Conservation (phyloP, 305 asterid species). For the Stenogyne calaminthoides region DNA sequence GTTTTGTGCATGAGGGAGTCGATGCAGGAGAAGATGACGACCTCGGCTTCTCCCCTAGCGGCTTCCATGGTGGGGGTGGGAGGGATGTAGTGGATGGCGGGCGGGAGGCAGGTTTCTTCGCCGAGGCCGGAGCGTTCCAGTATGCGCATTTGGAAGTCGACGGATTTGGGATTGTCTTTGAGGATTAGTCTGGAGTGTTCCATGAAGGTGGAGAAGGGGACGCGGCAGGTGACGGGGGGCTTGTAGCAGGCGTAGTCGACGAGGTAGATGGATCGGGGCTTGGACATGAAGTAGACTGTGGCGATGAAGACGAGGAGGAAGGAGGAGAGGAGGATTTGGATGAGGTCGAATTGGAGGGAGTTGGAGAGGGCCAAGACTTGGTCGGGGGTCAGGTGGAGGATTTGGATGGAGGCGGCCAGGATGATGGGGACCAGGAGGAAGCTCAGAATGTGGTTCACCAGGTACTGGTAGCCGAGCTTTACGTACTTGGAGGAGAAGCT, state of each 20-base stretch:
- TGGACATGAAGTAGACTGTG: conserved; percentile 50
- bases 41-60: conserved; percentile 47
- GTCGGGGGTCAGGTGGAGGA: conserved; percentile 34
- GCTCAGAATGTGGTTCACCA: conserved; percentile 48
- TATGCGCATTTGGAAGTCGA: conserved; percentile 57
- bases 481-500: conserved; percentile 38
- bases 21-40: conserved; percentile 45
- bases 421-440: conserved; percentile 37
- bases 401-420: neutral
- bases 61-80: conserved; percentile 52
- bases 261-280: conserved; percentile 48
- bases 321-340: conserved; percentile 34
- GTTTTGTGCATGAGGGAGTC: conserved; percentile 42
- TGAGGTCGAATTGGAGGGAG: conserved; percentile 28
- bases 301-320: conserved; percentile 34
- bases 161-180: conserved; percentile 48
- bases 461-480: conserved; percentile 49
- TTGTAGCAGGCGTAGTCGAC: conserved; percentile 58
- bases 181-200: conserved; percentile 50
- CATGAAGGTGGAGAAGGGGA: conserved; percentile 59
- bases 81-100: conserved; percentile 48
- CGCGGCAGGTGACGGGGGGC: conserved; percentile 51
- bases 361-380: conserved; percentile 6
- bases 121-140: conserved; percentile 58
- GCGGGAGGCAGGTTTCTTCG: conserved; percentile 52